Conservation (phyloP, 441 rosid species). For the Mallotus repandus region DNA sequence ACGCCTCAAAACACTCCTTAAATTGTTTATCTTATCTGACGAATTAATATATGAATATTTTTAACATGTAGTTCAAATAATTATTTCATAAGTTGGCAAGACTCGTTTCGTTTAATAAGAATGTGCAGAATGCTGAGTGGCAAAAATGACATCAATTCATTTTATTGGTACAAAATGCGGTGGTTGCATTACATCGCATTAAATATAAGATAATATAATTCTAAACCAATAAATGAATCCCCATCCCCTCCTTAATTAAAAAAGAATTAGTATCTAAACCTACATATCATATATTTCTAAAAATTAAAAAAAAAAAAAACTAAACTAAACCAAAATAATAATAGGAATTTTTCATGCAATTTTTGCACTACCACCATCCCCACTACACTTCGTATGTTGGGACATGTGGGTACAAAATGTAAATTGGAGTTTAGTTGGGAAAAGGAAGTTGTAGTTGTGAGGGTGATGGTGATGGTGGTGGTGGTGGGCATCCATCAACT, state of each 20-base stretch:
- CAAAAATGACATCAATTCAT: constrained; percentile 14
- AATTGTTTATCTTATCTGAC: constrained; percentile 2
- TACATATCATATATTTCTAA: background rate
- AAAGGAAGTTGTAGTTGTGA: too few relatives aligned
- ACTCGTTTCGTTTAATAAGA: background rate
- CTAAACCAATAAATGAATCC: constrained; percentile 35
- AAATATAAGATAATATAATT: background rate
- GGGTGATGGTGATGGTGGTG: too few relatives aligned
- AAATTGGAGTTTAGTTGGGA: background rate
- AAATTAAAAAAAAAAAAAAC: background rate
- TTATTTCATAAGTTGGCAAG: background rate
- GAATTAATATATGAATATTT: background rate
- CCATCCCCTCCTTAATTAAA: constrained; percentile 13
- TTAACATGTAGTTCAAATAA: background rate
- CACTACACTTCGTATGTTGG: background rate
- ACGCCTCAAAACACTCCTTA: background rate
- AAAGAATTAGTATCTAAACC: constrained; percentile 13
- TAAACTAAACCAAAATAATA: background rate
- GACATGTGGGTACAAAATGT: background rate
- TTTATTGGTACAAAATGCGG: constrained; percentile 28
- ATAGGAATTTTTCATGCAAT: background rate
- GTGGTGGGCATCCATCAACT: background rate
- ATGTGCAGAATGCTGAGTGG: background rate
- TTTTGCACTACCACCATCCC: constrained; percentile 1
- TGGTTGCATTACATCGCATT: background rate